Conservation (phyloP, 2,329 filamentous ascomycete genomes). For the Sporothrix pallida region DNA sequence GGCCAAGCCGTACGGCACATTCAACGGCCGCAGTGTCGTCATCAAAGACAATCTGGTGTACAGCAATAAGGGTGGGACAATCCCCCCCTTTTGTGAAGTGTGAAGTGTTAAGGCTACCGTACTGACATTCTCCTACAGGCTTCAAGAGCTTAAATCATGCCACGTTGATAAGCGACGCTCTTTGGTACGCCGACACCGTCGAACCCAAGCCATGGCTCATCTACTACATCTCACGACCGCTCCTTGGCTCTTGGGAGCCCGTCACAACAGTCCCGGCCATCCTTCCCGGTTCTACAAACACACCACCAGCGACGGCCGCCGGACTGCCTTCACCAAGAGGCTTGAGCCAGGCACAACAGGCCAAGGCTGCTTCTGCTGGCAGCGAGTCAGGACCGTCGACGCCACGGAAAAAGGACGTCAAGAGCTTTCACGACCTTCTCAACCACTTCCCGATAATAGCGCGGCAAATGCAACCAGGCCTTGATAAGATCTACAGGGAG, state of each 20-base stretch:
- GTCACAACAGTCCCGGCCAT: slow-evolving; percentile 72
- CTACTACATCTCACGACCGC: slow-evolving; percentile 90
- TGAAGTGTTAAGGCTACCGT: no score
- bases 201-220: slow-evolving; percentile 94
- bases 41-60: slow-evolving; percentile 93
- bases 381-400: slow-evolving; percentile 50
- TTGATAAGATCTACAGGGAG: slow-evolving; percentile 88
- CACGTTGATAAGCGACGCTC: slow-evolving; percentile 78
- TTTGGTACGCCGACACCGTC: slow-evolving; percentile 88
- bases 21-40: slow-evolving; percentile 91
- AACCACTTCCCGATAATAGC: slow-evolving; percentile 95
- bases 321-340: slow-evolving; percentile 32
- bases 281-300: slow-evolving; percentile 46
- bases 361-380: slow-evolving; percentile 46
- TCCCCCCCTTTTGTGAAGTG: no score
- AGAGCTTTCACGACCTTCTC: slow-evolving; percentile 85
- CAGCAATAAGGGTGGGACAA: slow-evolving; percentile 82
- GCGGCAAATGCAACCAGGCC: slow-evolving; percentile 89
- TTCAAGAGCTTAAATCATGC: slow-evolving; percentile 93
- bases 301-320: slow-evolving; percentile 25
- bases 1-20: slow-evolving; percentile 89
- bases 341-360: background rate
- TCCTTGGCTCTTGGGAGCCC: slow-evolving; percentile 83
- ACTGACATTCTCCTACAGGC: slow-evolving; percentile 57
- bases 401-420: slow-evolving; percentile 85